phyloP scores from a whole-genome alignment of 148 eudicot genomes.

The Rhododendron ferrugineum region DNA sequence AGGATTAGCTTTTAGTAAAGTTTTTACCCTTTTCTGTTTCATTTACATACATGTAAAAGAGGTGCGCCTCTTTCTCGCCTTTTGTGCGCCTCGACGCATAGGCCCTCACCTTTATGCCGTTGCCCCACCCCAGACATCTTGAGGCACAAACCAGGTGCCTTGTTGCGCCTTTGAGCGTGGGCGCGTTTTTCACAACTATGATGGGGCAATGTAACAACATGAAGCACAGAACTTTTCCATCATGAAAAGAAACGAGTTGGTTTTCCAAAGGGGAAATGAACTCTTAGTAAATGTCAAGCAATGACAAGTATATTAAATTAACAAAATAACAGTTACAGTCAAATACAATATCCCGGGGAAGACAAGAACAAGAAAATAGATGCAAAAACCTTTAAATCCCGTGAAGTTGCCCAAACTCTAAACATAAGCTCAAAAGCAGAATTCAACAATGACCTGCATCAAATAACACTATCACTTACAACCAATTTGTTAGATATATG shows the following conservation, averaged over 20 bases:
- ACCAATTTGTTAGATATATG: constrained; percentile 2
- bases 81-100: not conserved
- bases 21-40: not conserved
- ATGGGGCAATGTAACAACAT: not conserved
- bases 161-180: not conserved
- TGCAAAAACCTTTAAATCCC: constrained; percentile 74
- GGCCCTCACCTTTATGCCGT: not conserved
- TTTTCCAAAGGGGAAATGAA: not conserved
- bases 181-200: not conserved
- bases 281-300: not conserved
- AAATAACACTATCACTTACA: constrained; percentile 16
- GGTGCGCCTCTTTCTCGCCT: not conserved
- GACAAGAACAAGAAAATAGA: constrained; percentile 1
- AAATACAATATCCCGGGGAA: not conserved
- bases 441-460: constrained; percentile 83
- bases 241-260: not conserved
- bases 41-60: not conserved
- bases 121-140: not conserved
- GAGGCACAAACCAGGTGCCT: not conserved
- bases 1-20: not conserved
- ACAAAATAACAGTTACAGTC: not conserved
- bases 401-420: constrained; percentile 87
- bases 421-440: constrained; percentile 93
- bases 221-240: not conserved
- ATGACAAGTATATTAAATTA: not conserved